A percentile compares a stretch with the other conserved stretches of the same genome.
Conservation (phyloP, 2,329 filamentous ascomycete genomes). For the Colletotrichum sidae region DNA sequence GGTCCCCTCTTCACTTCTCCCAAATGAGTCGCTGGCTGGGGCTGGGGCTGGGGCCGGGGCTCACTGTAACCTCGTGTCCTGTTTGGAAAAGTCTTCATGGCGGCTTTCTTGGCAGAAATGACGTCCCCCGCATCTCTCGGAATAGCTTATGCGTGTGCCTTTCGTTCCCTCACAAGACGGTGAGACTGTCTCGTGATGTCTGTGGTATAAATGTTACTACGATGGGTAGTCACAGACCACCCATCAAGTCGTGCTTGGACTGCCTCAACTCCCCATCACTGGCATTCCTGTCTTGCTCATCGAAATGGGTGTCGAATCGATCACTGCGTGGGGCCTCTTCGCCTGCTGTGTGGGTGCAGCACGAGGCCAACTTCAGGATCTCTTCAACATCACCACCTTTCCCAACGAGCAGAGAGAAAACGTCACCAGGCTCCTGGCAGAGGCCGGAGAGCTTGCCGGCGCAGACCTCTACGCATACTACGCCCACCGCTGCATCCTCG, state of each 20-base stretch:
- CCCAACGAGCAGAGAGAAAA: constrained; percentile 29
- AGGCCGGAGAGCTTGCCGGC: constrained; percentile 12
- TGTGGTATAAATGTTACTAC: too few relatives aligned
- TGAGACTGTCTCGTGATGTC: too few relatives aligned
- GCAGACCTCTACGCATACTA: constrained; percentile 20
- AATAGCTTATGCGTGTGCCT: not conserved
- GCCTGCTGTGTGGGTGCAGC: not conserved
- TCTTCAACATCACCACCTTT: constrained; percentile 25
- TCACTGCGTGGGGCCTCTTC: not conserved
- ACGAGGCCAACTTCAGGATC: constrained; percentile 7
- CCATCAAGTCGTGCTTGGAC: too few relatives aligned
- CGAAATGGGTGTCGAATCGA: too few relatives aligned
- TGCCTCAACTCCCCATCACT: too few relatives aligned
- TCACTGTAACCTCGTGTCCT: constrained; percentile 3
- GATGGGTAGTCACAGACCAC: too few relatives aligned
- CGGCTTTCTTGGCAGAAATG: not conserved
- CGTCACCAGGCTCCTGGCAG: constrained; percentile 18
- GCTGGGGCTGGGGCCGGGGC: not conserved
- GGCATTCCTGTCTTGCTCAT: not conserved
- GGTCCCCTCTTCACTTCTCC: not conserved
- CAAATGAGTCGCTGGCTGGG: not conserved
- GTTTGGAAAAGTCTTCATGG: not conserved
- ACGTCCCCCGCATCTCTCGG: not conserved
- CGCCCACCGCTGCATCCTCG: constrained; percentile 29
- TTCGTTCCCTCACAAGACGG: too few relatives aligned